Conservation (phyloP, 345 rosid species). For the Abelmoschus esculentus region DNA sequence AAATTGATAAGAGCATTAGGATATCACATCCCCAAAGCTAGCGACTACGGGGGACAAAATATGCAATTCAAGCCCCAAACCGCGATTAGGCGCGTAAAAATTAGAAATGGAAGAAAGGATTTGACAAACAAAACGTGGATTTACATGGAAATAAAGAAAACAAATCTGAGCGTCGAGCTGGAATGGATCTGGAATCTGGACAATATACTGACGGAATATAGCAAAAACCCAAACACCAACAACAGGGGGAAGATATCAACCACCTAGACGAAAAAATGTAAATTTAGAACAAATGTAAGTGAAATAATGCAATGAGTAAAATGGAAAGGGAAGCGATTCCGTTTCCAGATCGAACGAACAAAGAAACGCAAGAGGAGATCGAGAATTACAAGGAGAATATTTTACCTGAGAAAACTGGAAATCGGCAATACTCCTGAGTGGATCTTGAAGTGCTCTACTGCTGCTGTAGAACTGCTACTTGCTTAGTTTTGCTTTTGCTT, state of each 20-base stretch:
- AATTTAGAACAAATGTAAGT: background rate
- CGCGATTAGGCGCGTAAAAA: too few species aligned
- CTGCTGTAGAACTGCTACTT: background rate
- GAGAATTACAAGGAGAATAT: background rate
- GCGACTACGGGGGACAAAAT: too few species aligned
- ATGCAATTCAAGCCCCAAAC: too few species aligned
- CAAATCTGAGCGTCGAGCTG: conserved; percentile 1
- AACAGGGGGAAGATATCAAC: background rate
- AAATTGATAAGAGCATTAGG: too few species aligned
- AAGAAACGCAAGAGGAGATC: background rate
- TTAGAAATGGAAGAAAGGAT: background rate
- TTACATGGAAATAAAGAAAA: background rate
- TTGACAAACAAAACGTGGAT: background rate
- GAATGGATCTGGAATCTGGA: background rate
- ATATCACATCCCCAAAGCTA: too few species aligned
- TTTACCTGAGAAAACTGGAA: background rate
- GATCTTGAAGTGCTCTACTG: background rate
- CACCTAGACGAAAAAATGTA: background rate
- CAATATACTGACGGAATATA: background rate
- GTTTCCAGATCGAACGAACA: background rate
- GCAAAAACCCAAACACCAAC: background rate
- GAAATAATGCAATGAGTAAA: background rate
- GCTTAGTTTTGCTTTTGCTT: background rate
- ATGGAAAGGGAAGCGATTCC: background rate
- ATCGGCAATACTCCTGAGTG: background rate